Evolutionary conservation across 345 rosid species (phyloP), one percentile per base, ranked within the genome.

Genomic region (Eutrema yunnanense): DNA sequence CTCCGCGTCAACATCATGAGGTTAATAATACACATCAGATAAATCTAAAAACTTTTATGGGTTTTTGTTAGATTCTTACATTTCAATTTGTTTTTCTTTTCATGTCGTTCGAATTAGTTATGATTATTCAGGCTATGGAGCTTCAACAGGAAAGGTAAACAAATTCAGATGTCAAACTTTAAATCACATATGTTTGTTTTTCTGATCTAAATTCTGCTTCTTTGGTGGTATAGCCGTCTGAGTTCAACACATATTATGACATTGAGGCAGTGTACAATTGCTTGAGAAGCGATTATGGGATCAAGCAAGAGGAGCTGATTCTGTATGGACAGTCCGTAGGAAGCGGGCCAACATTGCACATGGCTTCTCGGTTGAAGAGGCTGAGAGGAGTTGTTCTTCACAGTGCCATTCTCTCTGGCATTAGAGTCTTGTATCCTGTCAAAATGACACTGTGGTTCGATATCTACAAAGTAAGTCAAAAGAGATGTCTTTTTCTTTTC

Each of bases 121-220:
- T 76, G 99, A 95, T 74, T 95, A 95, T 86, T 92, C 99, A n/a
- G 99, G 99, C 65, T 95, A 95, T 76, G 99, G 99, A 77, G 98
- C 84, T 67, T 95, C 99, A 60, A 82, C 97, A 40, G 99, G 99
- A 34, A 95, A 95, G 99, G 99, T 92, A 84, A 7, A 73, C 29
- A 44, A 54, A 43, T 73, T 32, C 7, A 38, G 14, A 6, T 22
- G 19, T 33, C 3, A 9, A 50, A 42, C 6, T 0, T 26, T 13
- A 44, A 2, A 13, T 69, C 16, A 54, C 5, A 53, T 27, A n/a
- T 33, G 58, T 68, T 53, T 53, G n/a, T 19, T 37, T 44, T 30
- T 56, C 51, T 58, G 61, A 69, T 57, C 9, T 50, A 1, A 30
- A 30, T 26, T 75, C 4, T 56, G 30, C 14, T 71, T 63, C 0